These are phyloP conservation scores for Pythium monospermum DNA, from an alignment of 352 stramenopile species.

Conservation along the genomic window DNA sequence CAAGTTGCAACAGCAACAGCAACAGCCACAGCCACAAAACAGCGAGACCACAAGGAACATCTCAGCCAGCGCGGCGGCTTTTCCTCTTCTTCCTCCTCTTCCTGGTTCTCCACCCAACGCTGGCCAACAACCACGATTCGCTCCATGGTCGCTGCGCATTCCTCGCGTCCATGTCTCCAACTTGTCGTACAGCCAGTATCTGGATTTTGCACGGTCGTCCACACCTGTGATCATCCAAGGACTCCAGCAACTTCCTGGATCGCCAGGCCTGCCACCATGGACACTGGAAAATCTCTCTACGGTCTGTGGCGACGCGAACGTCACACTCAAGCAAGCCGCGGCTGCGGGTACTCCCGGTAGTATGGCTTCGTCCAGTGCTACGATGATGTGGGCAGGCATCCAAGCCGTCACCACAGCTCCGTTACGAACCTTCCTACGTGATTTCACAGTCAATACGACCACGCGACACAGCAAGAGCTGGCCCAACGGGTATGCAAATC, in stretches of 20 bases:
- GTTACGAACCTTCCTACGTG: slow-evolving; percentile 11
- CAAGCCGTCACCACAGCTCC: slow-evolving; percentile 5
- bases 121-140: slow-evolving; percentile 4
- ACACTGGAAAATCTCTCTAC: slow-evolving; percentile 8
- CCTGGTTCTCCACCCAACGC: too few species aligned
- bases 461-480: slow-evolving; percentile 6
- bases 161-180: slow-evolving; percentile 8
- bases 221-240: slow-evolving; percentile 33
- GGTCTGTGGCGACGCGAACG: slow-evolving; percentile 15
- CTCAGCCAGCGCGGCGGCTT: too few species aligned
- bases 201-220: slow-evolving; percentile 13
- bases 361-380: too few species aligned
- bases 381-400: slow-evolving; percentile 19
- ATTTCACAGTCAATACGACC: slow-evolving; percentile 3
- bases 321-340: slow-evolving; percentile 15
- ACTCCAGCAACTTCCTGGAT: slow-evolving; percentile 2
- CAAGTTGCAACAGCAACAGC: neutral
- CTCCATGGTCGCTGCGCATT: slow-evolving; percentile 2
- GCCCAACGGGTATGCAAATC: slow-evolving; percentile 15
- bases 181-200: slow-evolving; percentile 24
- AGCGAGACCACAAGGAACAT: neutral
- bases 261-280: slow-evolving; percentile 26
- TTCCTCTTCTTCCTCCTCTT: too few species aligned
- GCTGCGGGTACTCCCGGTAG: neutral
- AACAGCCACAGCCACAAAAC: neutral